phyloP scores from a whole-genome alignment of 768 basidiomycete genomes.

The Lactarius trivialis region DNA sequence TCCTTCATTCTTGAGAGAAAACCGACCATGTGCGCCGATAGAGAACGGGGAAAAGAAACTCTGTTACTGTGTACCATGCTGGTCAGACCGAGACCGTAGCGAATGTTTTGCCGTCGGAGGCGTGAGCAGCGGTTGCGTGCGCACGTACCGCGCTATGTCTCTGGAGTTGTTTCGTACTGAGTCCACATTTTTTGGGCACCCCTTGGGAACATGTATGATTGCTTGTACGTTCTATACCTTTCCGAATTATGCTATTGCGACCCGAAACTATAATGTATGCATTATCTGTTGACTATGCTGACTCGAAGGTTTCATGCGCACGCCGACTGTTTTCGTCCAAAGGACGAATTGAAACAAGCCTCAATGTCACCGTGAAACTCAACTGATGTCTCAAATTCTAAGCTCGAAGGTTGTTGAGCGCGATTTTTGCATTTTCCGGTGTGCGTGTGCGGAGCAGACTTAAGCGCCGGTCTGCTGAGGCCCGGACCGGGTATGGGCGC shows the following conservation, averaged over 20 bases:
- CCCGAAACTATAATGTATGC: neutral
- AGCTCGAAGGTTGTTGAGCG: no score
- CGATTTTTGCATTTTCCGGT: no score
- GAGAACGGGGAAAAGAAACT: neutral
- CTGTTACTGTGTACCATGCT: conserved; percentile 2
- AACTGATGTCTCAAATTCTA: no score
- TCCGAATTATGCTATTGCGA: neutral
- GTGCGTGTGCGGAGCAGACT: no score
- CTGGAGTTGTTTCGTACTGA: no score
- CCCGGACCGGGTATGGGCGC: no score
- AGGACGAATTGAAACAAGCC: no score
- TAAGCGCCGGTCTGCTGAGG: no score
- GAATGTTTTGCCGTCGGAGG: neutral
- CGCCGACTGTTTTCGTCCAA: neutral
- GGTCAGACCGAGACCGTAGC: neutral
- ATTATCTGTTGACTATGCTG: neutral
- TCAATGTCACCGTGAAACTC: no score
- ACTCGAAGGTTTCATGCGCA: no score
- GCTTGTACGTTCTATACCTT: neutral
- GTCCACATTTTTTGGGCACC: neutral
- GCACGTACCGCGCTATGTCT: neutral
- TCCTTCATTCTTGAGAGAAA: neutral
- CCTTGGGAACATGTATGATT: neutral
- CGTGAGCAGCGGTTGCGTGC: neutral
- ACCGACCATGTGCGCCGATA: neutral